These are phyloP conservation scores for Exophiala calicioides DNA, from an alignment of 2,329 filamentous ascomycete genomes.

Conservation along the genomic window DNA sequence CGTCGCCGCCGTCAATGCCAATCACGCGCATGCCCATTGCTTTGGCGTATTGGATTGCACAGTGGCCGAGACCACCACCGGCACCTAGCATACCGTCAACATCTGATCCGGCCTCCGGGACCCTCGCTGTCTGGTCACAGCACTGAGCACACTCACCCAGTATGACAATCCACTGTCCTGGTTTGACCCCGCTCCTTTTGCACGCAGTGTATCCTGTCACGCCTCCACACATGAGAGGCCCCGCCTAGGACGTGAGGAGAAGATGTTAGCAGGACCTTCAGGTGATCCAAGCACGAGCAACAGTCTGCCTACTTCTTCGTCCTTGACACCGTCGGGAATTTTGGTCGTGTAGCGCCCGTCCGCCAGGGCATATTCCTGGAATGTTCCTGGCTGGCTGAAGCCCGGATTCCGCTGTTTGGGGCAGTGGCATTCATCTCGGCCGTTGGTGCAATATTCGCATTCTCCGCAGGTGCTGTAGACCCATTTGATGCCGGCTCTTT, in stretches of 20 bases:
- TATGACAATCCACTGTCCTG: slow-evolving; percentile 29
- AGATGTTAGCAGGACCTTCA: too few relatives aligned
- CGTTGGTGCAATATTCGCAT: slow-evolving; percentile 71
- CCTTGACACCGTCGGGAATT: slow-evolving; percentile 37
- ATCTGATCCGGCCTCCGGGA: too few relatives aligned
- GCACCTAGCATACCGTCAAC: too few relatives aligned
- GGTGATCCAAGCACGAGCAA: too few relatives aligned
- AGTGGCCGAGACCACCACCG: slow-evolving; percentile 37
- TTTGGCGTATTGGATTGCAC: slow-evolving; percentile 43
- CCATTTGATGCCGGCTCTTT: slow-evolving; percentile 87
- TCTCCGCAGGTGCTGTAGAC: slow-evolving; percentile 79
- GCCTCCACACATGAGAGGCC: slow-evolving; percentile 40
- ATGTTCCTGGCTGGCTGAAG: slow-evolving; percentile 39
- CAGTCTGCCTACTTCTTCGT: too few relatives aligned
- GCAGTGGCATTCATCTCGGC: slow-evolving; percentile 38
- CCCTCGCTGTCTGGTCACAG: too few relatives aligned
- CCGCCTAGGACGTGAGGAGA: slow-evolving; percentile 35
- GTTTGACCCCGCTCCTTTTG: slow-evolving; percentile 38
- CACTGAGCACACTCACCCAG: too few relatives aligned
- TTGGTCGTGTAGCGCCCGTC: slow-evolving; percentile 36
- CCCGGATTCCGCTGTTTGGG: slow-evolving; percentile 36
- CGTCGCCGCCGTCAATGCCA: slow-evolving; percentile 40
- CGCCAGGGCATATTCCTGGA: slow-evolving; percentile 38
- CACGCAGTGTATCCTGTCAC: slow-evolving; percentile 38
- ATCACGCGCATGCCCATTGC: slow-evolving; percentile 46